Conservation (phyloP, 495 filamentous ascomycete species). For the Tricharina praecox region DNA sequence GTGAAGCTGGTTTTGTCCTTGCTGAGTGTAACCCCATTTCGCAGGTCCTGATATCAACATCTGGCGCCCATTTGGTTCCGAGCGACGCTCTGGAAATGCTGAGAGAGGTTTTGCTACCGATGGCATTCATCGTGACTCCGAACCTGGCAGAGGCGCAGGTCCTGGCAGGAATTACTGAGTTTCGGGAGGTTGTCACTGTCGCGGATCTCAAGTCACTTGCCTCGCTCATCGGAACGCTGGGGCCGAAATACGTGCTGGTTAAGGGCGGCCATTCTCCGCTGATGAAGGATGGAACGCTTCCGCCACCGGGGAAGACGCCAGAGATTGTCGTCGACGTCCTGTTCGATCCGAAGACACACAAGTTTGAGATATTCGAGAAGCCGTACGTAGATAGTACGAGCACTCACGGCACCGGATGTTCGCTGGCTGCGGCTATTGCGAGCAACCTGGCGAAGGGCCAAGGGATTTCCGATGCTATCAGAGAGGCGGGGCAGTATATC, state of each 20-base stretch:
- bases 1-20: conserved; percentile 5
- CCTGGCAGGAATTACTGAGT: conserved; percentile 43
- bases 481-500: conserved; percentile 57
- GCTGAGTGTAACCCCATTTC: conserved; percentile 1
- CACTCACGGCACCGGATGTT: conserved; percentile 92
- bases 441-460: conserved; percentile 56
- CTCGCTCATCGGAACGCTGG: conserved; percentile 44
- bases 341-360: conserved; percentile 36
- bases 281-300: conserved; percentile 36
- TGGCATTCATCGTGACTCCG: conserved; percentile 68
- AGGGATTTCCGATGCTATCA: conserved; percentile 45
- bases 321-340: conserved; percentile 60
- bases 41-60: conserved; percentile 87
- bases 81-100: conserved; percentile 47
- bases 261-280: conserved; percentile 91
- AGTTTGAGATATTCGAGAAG: conserved; percentile 44
- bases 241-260: conserved; percentile 62
- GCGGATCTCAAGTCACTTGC: conserved; percentile 46
- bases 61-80: conserved; percentile 59
- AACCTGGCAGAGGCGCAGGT: conserved; percentile 79
- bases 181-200: conserved; percentile 34
- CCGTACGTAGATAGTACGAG: conserved; percentile 53
- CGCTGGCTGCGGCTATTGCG: conserved; percentile 83
- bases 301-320: conserved; percentile 39
- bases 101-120: conserved; percentile 50